These are phyloP conservation scores for Silene conica DNA, from an alignment of 148 eudicot genomes.

Conservation along the genomic window DNA sequence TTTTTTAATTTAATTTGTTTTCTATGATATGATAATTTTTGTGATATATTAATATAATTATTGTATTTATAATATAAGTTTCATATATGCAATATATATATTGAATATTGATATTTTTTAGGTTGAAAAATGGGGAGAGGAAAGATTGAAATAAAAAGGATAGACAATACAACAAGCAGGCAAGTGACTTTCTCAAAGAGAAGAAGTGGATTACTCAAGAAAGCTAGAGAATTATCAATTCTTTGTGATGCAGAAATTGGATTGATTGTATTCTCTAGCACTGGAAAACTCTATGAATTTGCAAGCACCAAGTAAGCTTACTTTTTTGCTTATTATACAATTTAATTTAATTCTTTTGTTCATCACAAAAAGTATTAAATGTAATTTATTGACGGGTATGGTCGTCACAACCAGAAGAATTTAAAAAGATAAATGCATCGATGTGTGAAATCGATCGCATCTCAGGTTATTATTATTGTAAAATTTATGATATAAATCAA, in stretches of 20 bases:
- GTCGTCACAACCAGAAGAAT: not conserved
- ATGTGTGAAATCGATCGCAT: no score
- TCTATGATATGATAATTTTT: no score
- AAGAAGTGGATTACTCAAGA: conserved; percentile 33
- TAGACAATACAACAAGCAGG: conserved; percentile 31
- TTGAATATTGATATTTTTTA: not conserved
- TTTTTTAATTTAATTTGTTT: no score
- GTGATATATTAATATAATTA: no score
- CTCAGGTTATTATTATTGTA: no score
- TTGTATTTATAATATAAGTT: not conserved
- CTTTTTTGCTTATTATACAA: not conserved
- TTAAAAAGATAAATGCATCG: not conserved
- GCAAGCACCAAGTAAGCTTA: conserved; percentile 29
- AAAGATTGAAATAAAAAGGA: conserved; percentile 33
- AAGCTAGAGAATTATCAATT: conserved; percentile 31
- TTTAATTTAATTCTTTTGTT: not conserved
- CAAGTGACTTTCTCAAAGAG: conserved; percentile 36
- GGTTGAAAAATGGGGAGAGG: conserved; percentile 32
- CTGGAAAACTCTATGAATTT: conserved; percentile 31
- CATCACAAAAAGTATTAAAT: no score
- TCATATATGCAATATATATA: no score
- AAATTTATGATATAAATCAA: no score
- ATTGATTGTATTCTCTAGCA: conserved; percentile 29
- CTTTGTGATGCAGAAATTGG: conserved; percentile 39
- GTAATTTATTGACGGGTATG: not conserved